phyloP scores from a whole-genome alignment of 441 rosid genomes.

The Brassica balearica region DNA sequence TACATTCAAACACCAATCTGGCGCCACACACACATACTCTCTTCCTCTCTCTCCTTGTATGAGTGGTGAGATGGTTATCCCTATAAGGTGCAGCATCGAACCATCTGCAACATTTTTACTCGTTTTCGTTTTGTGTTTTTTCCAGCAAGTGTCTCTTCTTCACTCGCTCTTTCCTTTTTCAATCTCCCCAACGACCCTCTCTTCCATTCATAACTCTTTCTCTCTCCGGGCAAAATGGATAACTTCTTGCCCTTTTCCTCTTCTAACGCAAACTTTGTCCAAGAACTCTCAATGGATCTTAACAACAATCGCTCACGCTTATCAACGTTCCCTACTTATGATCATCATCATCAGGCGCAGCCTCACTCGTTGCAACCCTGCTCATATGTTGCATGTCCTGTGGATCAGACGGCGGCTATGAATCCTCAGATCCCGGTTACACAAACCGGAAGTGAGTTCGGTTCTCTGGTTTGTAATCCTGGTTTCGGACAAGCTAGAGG shows the following conservation, averaged over 20 bases:
- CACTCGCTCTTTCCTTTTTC: no score
- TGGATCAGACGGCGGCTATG: slow-evolving; percentile 10
- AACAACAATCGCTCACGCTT: slow-evolving; percentile 32
- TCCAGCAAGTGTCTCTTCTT: slow-evolving; percentile 61
- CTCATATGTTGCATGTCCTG: slow-evolving; percentile 33
- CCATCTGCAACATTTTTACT: slow-evolving; percentile 45
- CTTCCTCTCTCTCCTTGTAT: slow-evolving; percentile 41
- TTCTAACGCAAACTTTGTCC: slow-evolving; percentile 39
- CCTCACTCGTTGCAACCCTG: slow-evolving; percentile 20
- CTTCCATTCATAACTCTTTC: slow-evolving; percentile 35
- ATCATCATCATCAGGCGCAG: slow-evolving; percentile 22
- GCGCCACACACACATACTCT: slow-evolving; percentile 34
- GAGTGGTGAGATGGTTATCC: slow-evolving; percentile 60
- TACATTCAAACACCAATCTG: slow-evolving; percentile 42
- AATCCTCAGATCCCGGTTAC: slow-evolving; percentile 42
- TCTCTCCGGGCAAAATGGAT: slow-evolving; percentile 51
- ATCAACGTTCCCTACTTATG: slow-evolving; percentile 35
- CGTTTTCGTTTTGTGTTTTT: slow-evolving; percentile 41
- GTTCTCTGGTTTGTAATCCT: slow-evolving; percentile 25
- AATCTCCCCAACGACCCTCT: slow-evolving; percentile 29
- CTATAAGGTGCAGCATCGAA: slow-evolving; percentile 46
- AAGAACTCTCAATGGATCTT: slow-evolving; percentile 41
- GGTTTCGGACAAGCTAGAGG: slow-evolving; percentile 42
- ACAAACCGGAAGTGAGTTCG: slow-evolving; percentile 42
- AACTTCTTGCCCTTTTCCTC: slow-evolving; percentile 45